Percentiles rank a stretch among this genome's conserved stretches.
phyloP scores from a whole-genome alignment of 768 basidiomycete genomes.

The Floccularia luteovirens region DNA sequence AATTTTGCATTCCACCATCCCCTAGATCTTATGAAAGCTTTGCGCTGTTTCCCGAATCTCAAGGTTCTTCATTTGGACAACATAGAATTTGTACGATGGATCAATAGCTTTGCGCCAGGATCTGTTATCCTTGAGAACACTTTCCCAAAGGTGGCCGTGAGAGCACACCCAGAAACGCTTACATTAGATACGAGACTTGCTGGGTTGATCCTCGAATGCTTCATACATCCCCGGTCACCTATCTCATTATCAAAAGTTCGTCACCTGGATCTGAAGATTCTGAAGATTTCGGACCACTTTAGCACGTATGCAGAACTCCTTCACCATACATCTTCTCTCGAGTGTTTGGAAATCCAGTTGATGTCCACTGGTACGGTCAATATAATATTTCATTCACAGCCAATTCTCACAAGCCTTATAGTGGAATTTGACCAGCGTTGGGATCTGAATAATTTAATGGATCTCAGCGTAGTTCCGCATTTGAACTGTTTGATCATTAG shows the following conservation, averaged over 20 bases:
- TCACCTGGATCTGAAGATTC: conserved; percentile 9
- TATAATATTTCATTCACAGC: conserved; percentile 1
- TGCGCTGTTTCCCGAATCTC: background rate
- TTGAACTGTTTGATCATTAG: conserved; percentile 13
- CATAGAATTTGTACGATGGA: background rate
- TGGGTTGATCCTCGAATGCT: conserved; percentile 5
- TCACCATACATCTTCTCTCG: conserved; percentile 7
- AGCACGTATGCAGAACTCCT: conserved; percentile 10
- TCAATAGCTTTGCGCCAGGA: background rate
- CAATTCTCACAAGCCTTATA: conserved; percentile 2
- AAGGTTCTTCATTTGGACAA: background rate
- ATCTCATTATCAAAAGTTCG: conserved; percentile 9
- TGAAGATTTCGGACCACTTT: conserved; percentile 10
- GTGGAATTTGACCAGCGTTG: conserved; percentile 13
- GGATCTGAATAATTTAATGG: conserved; percentile 11
- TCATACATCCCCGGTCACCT: conserved; percentile 11
- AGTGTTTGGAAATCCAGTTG: conserved; percentile 8
- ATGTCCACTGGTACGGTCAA: conserved; percentile 1
- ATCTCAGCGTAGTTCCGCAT: conserved; percentile 8
- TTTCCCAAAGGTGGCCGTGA: background rate
- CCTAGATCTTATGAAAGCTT: background rate
- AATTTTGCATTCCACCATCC: background rate
- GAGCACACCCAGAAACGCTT: background rate
- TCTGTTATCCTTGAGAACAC: background rate
- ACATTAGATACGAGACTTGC: background rate